Evolutionary conservation across 2,329 filamentous ascomycete genomes (phyloP).

Genomic region (Phaeoacremonium minimum): DNA sequence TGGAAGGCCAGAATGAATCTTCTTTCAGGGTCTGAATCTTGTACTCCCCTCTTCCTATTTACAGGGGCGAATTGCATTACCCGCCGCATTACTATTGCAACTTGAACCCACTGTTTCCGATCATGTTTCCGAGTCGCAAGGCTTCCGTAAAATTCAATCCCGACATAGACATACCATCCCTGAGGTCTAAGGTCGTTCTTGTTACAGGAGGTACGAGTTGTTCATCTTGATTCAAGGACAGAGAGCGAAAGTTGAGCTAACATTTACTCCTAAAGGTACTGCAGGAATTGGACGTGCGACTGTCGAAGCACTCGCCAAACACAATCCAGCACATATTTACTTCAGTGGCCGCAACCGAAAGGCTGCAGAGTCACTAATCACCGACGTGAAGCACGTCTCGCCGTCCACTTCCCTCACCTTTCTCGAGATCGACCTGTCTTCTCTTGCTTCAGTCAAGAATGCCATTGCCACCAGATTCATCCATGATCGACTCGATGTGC

Average conservation of each 20-base stretch:
- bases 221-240: no score
- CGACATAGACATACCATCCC: constrained; percentile 7
- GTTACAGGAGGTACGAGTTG: constrained; percentile 4
- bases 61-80: not conserved
- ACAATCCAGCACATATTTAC: constrained; percentile 3
- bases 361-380: constrained; percentile 24
- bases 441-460: constrained; percentile 1
- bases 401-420: constrained; percentile 12
- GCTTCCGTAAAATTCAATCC: constrained; percentile 13
- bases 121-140: not conserved
- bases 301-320: constrained; percentile 2
- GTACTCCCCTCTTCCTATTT: no score
- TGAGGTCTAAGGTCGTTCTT: constrained; percentile 1
- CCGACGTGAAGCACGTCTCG: constrained; percentile 24
- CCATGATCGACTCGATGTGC: constrained; percentile 31
- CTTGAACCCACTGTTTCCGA: not conserved
- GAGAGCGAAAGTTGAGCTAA: not conserved
- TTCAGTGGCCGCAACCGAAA: constrained; percentile 34
- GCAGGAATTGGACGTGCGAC: constrained; percentile 5
- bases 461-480: not conserved
- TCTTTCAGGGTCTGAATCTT: not conserved
- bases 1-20: not conserved
- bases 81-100: not conserved
- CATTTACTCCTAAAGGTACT: constrained; percentile 1
- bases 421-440: constrained; percentile 27